phyloP scores from a whole-genome alignment of 306 rosid species.

The Prunus mongolica region DNA sequence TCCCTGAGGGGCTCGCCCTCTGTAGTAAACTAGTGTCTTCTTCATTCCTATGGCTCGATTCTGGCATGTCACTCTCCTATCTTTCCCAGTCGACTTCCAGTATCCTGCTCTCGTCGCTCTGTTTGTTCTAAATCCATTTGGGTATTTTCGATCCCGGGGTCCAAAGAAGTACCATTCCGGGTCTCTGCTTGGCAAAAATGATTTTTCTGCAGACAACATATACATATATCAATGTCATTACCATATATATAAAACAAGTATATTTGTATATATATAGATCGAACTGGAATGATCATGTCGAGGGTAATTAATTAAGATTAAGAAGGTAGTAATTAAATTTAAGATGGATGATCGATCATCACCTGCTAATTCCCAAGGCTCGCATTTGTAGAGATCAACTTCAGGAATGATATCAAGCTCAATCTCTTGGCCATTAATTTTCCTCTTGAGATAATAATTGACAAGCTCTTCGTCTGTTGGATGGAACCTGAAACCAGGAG shows the following conservation, averaged over 20 bases:
- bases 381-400: constrained; percentile 99
- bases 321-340: background rate
- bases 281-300: too few species aligned
- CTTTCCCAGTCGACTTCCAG: constrained; percentile 97
- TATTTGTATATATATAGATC: too few species aligned
- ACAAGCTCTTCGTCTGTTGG: constrained; percentile 99
- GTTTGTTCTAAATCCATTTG: constrained; percentile 91
- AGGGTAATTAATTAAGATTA: background rate
- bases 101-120: constrained; percentile 97
- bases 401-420: constrained; percentile 98
- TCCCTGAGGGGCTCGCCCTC: constrained; percentile 99
- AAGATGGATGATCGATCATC: background rate
- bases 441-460: constrained; percentile 86
- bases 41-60: constrained; percentile 91
- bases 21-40: constrained; percentile 90
- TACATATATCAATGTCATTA: background rate
- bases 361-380: constrained; percentile 99
- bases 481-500: constrained; percentile 99
- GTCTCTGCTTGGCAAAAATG: constrained; percentile 92
- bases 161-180: constrained; percentile 99
- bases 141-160: constrained; percentile 89
- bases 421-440: constrained; percentile 85
- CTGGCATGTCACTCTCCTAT: constrained; percentile 67
- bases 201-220: constrained; percentile 52
- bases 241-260: too few species aligned